phyloP scores from a whole-genome alignment of 2,329 filamentous ascomycete genomes.

The Hymenoscyphus infarciens region DNA sequence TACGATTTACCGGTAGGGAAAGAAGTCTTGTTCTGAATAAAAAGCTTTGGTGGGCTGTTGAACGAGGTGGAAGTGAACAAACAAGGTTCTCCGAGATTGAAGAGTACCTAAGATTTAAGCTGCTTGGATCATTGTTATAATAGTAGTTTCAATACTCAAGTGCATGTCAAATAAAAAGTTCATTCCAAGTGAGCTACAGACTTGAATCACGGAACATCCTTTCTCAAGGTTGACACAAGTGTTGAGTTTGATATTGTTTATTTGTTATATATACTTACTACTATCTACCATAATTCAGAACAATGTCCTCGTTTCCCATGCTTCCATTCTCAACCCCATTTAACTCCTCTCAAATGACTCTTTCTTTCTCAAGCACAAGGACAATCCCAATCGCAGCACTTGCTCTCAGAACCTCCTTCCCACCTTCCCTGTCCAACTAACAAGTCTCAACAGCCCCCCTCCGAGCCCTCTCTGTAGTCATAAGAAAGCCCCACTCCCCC shows the following conservation, averaged over 20 bases:
- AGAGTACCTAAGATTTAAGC: too few species aligned
- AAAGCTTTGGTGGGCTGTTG: too few species aligned
- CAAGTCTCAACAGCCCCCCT: slow-evolving; percentile 52
- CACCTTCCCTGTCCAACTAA: slow-evolving; percentile 30
- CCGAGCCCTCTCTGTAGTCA: slow-evolving; percentile 43
- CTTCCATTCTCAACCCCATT: not conserved
- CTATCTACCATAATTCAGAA: not conserved
- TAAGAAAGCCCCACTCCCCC: slow-evolving; percentile 61
- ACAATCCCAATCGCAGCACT: slow-evolving; percentile 33
- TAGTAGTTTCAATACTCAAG: too few species aligned
- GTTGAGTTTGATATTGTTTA: not conserved
- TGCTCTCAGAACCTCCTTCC: slow-evolving; percentile 27
- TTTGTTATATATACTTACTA: not conserved
- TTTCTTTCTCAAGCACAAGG: not conserved
- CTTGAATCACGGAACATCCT: too few species aligned
- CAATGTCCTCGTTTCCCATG: not conserved
- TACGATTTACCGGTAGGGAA: too few species aligned
- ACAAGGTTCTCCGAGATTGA: too few species aligned
- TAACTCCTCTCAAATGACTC: not conserved
- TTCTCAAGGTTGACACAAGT: not conserved
- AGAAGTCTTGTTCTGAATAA: too few species aligned
- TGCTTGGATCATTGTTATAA: too few species aligned
- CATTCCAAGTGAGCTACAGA: too few species aligned
- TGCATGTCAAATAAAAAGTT: too few species aligned
- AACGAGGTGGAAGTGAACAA: too few species aligned